These are phyloP conservation scores for Hanseniaspora lindneri DNA, from an alignment of 805 yeast genomes.

Conservation along the genomic window DNA sequence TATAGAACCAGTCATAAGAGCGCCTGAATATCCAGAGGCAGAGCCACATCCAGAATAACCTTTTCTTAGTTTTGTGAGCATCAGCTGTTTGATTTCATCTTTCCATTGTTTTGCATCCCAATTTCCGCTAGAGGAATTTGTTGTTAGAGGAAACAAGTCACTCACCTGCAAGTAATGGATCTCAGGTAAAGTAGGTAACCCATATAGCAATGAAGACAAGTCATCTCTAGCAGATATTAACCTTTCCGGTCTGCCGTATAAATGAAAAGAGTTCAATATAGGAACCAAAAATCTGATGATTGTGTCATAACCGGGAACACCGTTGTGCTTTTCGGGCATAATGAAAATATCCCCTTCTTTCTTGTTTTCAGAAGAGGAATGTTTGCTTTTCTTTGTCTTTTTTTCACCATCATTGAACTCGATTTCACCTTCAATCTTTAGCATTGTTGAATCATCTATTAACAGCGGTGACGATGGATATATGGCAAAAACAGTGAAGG, in stretches of 20 bases:
- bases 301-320: constrained; percentile 60
- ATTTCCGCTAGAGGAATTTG: constrained; percentile 29
- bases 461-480: constrained; percentile 76
- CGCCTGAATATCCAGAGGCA: constrained; percentile 48
- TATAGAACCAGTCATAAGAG: constrained; percentile 40
- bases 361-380: not conserved
- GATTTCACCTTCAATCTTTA: constrained; percentile 78
- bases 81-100: constrained; percentile 40
- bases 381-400: constrained; percentile 20
- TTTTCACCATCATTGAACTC: constrained; percentile 44
- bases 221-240: constrained; percentile 48
- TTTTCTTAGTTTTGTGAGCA: constrained; percentile 41
- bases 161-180: constrained; percentile 50
- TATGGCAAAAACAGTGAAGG: constrained; percentile 71
- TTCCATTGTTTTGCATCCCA: constrained; percentile 60
- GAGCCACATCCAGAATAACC: constrained; percentile 76
- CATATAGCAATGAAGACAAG: constrained; percentile 49
- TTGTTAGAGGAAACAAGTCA: constrained; percentile 40
- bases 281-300: constrained; percentile 61
- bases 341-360: constrained; percentile 33
- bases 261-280: constrained; percentile 52
- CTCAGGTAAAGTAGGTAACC: constrained; percentile 61
- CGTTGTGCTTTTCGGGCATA: constrained; percentile 62
- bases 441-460: constrained; percentile 76
- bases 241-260: constrained; percentile 63